phyloP scores from a whole-genome alignment of 2,329 filamentous ascomycete genomes.

The Alternaria consortialis region DNA sequence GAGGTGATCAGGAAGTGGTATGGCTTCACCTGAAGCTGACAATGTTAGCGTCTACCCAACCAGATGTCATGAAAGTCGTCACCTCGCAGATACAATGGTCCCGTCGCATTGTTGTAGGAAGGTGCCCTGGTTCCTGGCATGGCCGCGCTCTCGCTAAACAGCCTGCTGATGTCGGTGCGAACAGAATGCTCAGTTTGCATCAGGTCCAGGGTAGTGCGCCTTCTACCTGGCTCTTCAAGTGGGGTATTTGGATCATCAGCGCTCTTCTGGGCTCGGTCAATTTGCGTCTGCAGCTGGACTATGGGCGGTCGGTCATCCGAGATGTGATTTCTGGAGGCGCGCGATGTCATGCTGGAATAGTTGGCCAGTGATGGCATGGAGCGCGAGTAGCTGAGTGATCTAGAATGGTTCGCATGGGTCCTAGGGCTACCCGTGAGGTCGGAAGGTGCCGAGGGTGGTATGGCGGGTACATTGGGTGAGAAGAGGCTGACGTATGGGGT shows the following conservation, averaged over 20 bases:
- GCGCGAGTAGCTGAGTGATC: conserved; percentile 38
- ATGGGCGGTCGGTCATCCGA: conserved; percentile 41
- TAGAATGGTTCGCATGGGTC: conserved; percentile 20
- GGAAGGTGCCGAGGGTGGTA: conserved; percentile 24
- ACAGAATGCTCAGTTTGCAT: conserved; percentile 51
- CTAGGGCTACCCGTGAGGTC: conserved; percentile 14
- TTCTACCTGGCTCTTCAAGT: conserved; percentile 40
- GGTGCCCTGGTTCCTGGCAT: conserved; percentile 52
- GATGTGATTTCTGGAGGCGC: conserved; percentile 38
- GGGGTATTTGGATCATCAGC: conserved; percentile 58
- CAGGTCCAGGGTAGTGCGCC: conserved; percentile 38
- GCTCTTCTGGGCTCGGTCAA: conserved; percentile 59
- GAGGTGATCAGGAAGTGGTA: conserved; percentile 61
- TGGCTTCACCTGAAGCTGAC: conserved; percentile 47
- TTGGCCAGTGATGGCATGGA: conserved; percentile 40
- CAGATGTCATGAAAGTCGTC: neutral
- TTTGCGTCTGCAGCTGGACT: conserved; percentile 43
- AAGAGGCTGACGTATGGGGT: conserved; percentile 40
- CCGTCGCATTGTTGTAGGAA: conserved; percentile 53
- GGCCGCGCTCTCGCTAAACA: conserved; percentile 55
- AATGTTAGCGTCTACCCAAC: conserved; percentile 23
- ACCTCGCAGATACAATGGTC: conserved; percentile 47
- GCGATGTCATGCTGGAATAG: conserved; percentile 37
- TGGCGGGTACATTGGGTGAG: conserved; percentile 33
- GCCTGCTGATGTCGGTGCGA: conserved; percentile 54